These are phyloP conservation scores for Artemisia annua DNA, from an alignment of 129 eudicot species.

Conservation along the genomic window DNA sequence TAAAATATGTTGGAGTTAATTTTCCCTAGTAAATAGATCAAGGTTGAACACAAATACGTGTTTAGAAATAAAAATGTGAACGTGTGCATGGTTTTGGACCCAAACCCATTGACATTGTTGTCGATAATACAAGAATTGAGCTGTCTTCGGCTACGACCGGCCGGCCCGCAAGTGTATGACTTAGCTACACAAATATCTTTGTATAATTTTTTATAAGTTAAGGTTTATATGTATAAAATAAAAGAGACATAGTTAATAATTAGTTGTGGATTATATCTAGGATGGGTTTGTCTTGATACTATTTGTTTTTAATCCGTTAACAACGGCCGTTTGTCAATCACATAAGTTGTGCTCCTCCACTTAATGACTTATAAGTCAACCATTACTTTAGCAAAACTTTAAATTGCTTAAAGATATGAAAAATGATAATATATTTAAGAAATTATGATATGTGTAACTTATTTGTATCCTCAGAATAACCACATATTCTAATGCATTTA, in stretches of 20 bases:
- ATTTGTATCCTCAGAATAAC: too few relatives aligned
- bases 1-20: too few relatives aligned
- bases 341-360: constrained; percentile 33
- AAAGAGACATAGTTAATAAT: background rate
- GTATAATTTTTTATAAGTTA: background rate
- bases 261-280: constrained; percentile 34
- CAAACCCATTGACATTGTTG: constrained; percentile 24
- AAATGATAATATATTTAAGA: too few relatives aligned
- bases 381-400: too few relatives aligned
- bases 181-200: background rate
- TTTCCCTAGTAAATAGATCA: background rate
- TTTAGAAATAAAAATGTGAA: constrained; percentile 1
- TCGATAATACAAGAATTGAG: constrained; percentile 24
- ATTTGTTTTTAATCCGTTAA: constrained; percentile 22
- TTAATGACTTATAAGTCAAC: too few relatives aligned
- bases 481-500: too few relatives aligned
- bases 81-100: background rate
- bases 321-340: constrained; percentile 37
- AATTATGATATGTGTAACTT: too few relatives aligned
- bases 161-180: constrained; percentile 23
- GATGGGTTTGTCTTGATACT: constrained; percentile 24
- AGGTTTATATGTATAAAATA: background rate
- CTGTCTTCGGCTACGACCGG: constrained; percentile 30
- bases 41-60: background rate
- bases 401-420: too few relatives aligned